These are phyloP conservation scores for Candida ficus DNA, from an alignment of 805 yeast species.

Conservation along the genomic window DNA sequence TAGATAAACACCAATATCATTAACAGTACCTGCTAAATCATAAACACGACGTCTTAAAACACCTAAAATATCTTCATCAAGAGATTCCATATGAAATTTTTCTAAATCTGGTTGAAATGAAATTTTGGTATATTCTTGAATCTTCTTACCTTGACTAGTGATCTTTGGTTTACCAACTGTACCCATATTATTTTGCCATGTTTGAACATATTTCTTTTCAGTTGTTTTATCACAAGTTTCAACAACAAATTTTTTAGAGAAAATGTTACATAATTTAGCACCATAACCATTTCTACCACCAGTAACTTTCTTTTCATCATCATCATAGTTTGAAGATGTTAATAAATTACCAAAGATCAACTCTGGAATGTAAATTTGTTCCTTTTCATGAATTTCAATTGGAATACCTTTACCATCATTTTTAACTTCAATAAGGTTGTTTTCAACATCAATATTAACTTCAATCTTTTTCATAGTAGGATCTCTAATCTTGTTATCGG, in stretches of 20 bases:
- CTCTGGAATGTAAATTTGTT: slow-evolving; percentile 90
- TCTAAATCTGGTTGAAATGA: slow-evolving; percentile 83
- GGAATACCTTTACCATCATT: slow-evolving; percentile 98
- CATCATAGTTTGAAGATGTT: slow-evolving; percentile 95
- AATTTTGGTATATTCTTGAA: slow-evolving; percentile 78
- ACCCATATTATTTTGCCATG: slow-evolving; percentile 86
- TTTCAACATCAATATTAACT: slow-evolving; percentile 75
- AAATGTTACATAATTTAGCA: slow-evolving; percentile 94
- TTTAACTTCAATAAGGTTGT: slow-evolving; percentile 69
- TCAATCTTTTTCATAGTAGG: slow-evolving; percentile 81
- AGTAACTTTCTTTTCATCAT: slow-evolving; percentile 88
- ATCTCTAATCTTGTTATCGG: slow-evolving; percentile 96
- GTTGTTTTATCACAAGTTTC: slow-evolving; percentile 80
- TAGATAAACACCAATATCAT: slow-evolving; percentile 70
- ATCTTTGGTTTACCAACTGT: slow-evolving; percentile 73
- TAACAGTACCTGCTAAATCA: slow-evolving; percentile 91
- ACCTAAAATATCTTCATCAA: slow-evolving; percentile 79
- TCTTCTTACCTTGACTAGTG: slow-evolving; percentile 35
- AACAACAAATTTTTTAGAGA: slow-evolving; percentile 78
- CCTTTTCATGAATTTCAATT: slow-evolving; percentile 86
- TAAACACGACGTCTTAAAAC: slow-evolving; percentile 90
- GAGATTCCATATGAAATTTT: slow-evolving; percentile 76
- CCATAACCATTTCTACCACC: slow-evolving; percentile 99
- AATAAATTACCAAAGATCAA: slow-evolving; percentile 91
- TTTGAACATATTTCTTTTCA: slow-evolving; percentile 66